A percentile compares a stretch with the other conserved stretches of the same genome.
phyloP scores from a whole-genome alignment of 164 flowering plant species.

The Umbilicus rupestris region DNA sequence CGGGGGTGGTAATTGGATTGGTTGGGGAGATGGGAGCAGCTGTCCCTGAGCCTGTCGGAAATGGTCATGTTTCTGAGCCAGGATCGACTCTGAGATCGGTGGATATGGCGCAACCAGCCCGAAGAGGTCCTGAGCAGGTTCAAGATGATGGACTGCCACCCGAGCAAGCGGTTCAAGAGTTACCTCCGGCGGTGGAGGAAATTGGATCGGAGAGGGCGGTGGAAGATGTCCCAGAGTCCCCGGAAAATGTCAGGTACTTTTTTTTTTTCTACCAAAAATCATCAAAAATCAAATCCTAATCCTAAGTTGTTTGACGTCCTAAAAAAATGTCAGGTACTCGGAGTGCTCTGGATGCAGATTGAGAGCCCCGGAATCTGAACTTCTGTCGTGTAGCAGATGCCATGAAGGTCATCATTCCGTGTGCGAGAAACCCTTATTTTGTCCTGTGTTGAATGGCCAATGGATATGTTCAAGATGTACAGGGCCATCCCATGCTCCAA shows the following conservation, averaged over 20 bases:
- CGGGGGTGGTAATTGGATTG: not conserved
- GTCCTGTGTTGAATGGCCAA: constrained; percentile 41
- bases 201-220: not conserved
- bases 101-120: too few relatives aligned
- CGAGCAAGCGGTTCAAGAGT: not conserved
- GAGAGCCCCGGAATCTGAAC: constrained; percentile 42
- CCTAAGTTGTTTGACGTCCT: too few relatives aligned
- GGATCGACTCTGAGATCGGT: too few relatives aligned
- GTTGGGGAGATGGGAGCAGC: not conserved
- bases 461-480: constrained; percentile 60
- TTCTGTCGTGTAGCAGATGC: constrained; percentile 58
- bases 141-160: not conserved
- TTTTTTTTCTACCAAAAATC: too few relatives aligned
- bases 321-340: too few relatives aligned
- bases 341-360: constrained; percentile 52
- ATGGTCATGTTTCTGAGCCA: too few relatives aligned
- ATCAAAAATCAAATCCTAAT: too few relatives aligned
- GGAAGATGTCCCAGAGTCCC: not conserved
- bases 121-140: not conserved
- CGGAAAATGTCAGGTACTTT: constrained; percentile 17
- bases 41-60: too few relatives aligned
- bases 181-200: not conserved
- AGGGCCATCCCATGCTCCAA: constrained; percentile 21
- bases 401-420: constrained; percentile 51
- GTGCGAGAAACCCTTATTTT: constrained; percentile 59